Conservation (phyloP, 1,139 yeast species). For the Ogataea hybrid region DNA sequence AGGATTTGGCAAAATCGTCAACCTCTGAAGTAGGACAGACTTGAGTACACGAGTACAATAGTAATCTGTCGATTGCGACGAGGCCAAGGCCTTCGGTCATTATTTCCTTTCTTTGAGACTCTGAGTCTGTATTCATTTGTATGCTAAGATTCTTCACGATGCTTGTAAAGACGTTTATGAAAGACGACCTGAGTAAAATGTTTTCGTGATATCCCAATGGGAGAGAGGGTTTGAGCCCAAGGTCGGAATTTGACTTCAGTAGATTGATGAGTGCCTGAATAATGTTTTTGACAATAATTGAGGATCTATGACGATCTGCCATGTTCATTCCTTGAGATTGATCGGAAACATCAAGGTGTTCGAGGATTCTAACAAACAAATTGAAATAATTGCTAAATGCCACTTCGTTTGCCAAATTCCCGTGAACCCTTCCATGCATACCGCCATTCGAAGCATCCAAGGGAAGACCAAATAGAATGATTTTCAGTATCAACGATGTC, state of each 20-base stretch:
- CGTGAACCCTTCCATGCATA: slow-evolving; percentile 21
- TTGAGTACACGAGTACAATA: slow-evolving; percentile 33
- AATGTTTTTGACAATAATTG: slow-evolving; percentile 61
- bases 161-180: slow-evolving; percentile 73
- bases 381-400: slow-evolving; percentile 73
- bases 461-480: slow-evolving; percentile 52
- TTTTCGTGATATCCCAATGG: slow-evolving; percentile 79
- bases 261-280: slow-evolving; percentile 66
- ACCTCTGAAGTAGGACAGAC: slow-evolving; percentile 64
- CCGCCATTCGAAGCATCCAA: slow-evolving; percentile 50
- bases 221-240: slow-evolving; percentile 73
- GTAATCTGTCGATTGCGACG: slow-evolving; percentile 20
- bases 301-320: slow-evolving; percentile 46
- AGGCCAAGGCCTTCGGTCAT: slow-evolving; percentile 23
- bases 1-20: slow-evolving; percentile 69
- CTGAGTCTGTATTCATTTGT: slow-evolving; percentile 11
- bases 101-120: slow-evolving; percentile 32
- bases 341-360: slow-evolving; percentile 45
- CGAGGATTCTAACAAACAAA: slow-evolving; percentile 66
- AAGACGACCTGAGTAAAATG: slow-evolving; percentile 62
- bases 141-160: slow-evolving; percentile 47
- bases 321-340: slow-evolving; percentile 17
- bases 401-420: slow-evolving; percentile 49
- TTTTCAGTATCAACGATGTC: slow-evolving; percentile 56
- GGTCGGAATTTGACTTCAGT: slow-evolving; percentile 69